Evolutionary conservation across 2,329 filamentous ascomycete genomes (phyloP).

Genomic region (Phyllosticta citrichinensis): DNA sequence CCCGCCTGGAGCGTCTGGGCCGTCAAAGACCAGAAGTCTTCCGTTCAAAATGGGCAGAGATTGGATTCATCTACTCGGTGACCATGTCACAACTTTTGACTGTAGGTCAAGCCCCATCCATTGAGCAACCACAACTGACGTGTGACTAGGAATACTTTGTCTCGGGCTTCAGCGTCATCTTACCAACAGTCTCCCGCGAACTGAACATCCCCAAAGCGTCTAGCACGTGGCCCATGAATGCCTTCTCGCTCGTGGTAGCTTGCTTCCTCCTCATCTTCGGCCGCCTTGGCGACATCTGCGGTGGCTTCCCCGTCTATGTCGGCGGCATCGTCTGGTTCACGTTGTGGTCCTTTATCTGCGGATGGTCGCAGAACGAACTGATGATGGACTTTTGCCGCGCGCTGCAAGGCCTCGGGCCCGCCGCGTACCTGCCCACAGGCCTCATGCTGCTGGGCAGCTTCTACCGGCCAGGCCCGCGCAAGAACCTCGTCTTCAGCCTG

Average conservation of each 20-base stretch:
- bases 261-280: slow-evolving; percentile 40
- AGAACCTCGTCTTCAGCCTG: slow-evolving; percentile 27
- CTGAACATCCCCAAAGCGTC: slow-evolving; percentile 57
- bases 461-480: slow-evolving; percentile 27
- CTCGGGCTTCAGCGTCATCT: slow-evolving; percentile 60
- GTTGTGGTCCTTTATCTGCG: slow-evolving; percentile 23
- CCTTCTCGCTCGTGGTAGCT: slow-evolving; percentile 41
- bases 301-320: slow-evolving; percentile 51
- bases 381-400: slow-evolving; percentile 28
- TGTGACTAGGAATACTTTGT: slow-evolving; percentile 56
- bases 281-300: slow-evolving; percentile 44
- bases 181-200: slow-evolving; percentile 53
- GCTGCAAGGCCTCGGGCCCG: slow-evolving; percentile 26
- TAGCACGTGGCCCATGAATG: slow-evolving; percentile 43
- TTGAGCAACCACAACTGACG: background rate
- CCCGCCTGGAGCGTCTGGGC: slow-evolving; percentile 45
- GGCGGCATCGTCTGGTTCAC: slow-evolving; percentile 41
- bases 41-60: slow-evolving; percentile 38
- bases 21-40: slow-evolving; percentile 48
- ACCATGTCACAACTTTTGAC: slow-evolving; percentile 21
- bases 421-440: slow-evolving; percentile 24
- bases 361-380: slow-evolving; percentile 22
- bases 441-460: slow-evolving; percentile 23
- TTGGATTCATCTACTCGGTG: slow-evolving; percentile 46
- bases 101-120: background rate